Base-by-base conservation (phyloP, 163 green algal genomes). In the Picocystis sp. region DNA sequence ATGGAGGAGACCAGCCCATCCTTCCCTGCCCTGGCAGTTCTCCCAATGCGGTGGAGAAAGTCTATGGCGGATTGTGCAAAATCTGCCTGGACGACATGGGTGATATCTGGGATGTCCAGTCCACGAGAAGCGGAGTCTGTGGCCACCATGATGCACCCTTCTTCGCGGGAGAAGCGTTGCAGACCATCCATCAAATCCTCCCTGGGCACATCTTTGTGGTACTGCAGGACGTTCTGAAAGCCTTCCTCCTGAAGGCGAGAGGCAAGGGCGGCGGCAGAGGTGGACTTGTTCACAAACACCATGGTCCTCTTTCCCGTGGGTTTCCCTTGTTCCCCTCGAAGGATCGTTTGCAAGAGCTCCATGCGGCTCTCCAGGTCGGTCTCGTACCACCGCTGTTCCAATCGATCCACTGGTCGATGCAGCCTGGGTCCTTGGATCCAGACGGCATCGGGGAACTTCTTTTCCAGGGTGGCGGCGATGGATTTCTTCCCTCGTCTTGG, bases 21-120 rank as follows among this genome's bases (percentile, higher is more conserved):
- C 25, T 60, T 22, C 43, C 53, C 79, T 67, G 25, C 65, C 67
- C 14, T 72, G n/a, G 62, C 69, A 34, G 66, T 77, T 17, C 69
- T 41, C 9, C 69, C 69, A 1, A 75, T 69, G 34, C 83, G 60
- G 51, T 93, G 83, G 47, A 93, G 35, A 41, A 83, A 93, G 58
- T 95, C 84, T n/a, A 96, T 74, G 9, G 89, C 84, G 33, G 75
- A 86, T 14, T 67, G 23, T 5, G 89, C 89, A 76, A 96, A 98
- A 56, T 95, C 82, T 11, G 84, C 84, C 73, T 97, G 83, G 2
- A 94, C 66, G 17, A 96, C 82, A 58, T 95, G 86, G 3, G 62
- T 73, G 15, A 96, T 72, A 42, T 67, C 61, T 12, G 70, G 72
- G n/a, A 95, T 73, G 63, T 96, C 87, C 10, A 96, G 65, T 6